Conservation (phyloP, 2,329 filamentous ascomycete genomes). For the Graphiopsis chlorocephala region DNA sequence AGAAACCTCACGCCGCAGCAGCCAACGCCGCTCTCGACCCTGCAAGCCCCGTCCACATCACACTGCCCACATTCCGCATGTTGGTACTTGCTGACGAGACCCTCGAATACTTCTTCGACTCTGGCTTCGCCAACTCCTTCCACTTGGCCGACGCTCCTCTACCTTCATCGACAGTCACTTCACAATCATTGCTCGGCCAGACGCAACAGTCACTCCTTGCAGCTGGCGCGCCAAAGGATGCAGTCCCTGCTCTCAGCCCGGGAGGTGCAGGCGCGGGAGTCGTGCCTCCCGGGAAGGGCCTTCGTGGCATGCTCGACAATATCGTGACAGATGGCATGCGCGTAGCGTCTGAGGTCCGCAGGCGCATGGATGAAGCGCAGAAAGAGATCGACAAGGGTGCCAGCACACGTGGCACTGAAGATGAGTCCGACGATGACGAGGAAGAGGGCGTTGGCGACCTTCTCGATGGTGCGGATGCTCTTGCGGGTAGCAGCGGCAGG, state of each 20-base stretch:
- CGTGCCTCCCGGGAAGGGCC: slow-evolving; percentile 66
- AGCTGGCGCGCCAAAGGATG: slow-evolving; percentile 20
- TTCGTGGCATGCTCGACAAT: slow-evolving; percentile 91
- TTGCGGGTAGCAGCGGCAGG: slow-evolving; percentile 33
- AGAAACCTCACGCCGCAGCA: slow-evolving; percentile 62
- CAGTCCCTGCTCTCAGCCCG: slow-evolving; percentile 27
- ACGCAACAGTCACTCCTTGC: slow-evolving; percentile 22
- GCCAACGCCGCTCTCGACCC: slow-evolving; percentile 91
- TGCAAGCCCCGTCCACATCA: slow-evolving; percentile 89
- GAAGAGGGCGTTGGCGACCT: slow-evolving; percentile 61
- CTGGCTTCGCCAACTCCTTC: slow-evolving; percentile 90
- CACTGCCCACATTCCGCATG: slow-evolving; percentile 97
- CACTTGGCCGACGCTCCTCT: slow-evolving; percentile 69
- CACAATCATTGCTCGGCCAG: slow-evolving; percentile 74
- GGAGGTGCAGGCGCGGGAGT: slow-evolving; percentile 48
- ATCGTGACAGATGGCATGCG: slow-evolving; percentile 98
- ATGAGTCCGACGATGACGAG: slow-evolving; percentile 62
- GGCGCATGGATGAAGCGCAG: slow-evolving; percentile 94
- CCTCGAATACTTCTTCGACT: slow-evolving; percentile 95
- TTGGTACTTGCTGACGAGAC: slow-evolving; percentile 94
- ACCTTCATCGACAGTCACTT: slow-evolving; percentile 47
- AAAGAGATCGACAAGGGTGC: slow-evolving; percentile 84
- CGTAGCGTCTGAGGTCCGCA: slow-evolving; percentile 85
- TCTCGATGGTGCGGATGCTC: slow-evolving; percentile 51
- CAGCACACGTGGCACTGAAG: slow-evolving; percentile 49